Conservation (phyloP, 2,329 filamentous ascomycete genomes). For the Delphinella strobiligena region DNA sequence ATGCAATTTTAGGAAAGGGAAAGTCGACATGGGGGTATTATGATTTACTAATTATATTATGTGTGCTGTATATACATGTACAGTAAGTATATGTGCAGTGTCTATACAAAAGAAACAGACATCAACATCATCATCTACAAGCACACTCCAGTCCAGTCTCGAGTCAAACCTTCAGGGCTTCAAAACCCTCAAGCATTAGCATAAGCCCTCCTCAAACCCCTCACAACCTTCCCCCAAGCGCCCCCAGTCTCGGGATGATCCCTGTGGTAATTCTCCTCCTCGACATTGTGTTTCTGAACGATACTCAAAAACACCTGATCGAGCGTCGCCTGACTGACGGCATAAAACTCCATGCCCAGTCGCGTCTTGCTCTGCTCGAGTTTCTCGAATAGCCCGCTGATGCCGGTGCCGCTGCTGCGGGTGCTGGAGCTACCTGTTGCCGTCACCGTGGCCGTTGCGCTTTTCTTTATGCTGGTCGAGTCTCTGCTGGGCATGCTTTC, state of each 20-base stretch:
- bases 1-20: too few relatives aligned
- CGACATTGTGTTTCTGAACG: slow-evolving; percentile 65
- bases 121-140: too few relatives aligned
- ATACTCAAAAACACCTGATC: slow-evolving; percentile 87
- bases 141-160: too few relatives aligned
- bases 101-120: too few relatives aligned
- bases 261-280: slow-evolving; percentile 48
- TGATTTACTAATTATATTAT: too few relatives aligned
- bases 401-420: slow-evolving; percentile 16
- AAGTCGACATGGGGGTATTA: too few relatives aligned
- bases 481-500: slow-evolving; percentile 7
- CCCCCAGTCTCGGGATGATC: slow-evolving; percentile 9
- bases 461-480: slow-evolving; percentile 4
- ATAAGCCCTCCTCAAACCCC: slow-evolving; percentile 1
- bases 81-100: too few relatives aligned
- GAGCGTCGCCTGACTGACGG: slow-evolving; percentile 72
- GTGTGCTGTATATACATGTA: too few relatives aligned
- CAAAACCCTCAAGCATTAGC: slow-evolving; percentile 7
- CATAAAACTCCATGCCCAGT: slow-evolving; percentile 73
- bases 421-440: slow-evolving; percentile 5
- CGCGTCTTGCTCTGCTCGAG: slow-evolving; percentile 58
- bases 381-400: slow-evolving; percentile 57
- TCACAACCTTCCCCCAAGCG: slow-evolving; percentile 5
- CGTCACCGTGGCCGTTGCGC: slow-evolving; percentile 5
- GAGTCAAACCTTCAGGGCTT: too few relatives aligned